Evolutionary conservation across 768 basidiomycete species (phyloP), one percentile per base, ranked within the genome.

Genomic region (Hygrocybe coccinea): DNA sequence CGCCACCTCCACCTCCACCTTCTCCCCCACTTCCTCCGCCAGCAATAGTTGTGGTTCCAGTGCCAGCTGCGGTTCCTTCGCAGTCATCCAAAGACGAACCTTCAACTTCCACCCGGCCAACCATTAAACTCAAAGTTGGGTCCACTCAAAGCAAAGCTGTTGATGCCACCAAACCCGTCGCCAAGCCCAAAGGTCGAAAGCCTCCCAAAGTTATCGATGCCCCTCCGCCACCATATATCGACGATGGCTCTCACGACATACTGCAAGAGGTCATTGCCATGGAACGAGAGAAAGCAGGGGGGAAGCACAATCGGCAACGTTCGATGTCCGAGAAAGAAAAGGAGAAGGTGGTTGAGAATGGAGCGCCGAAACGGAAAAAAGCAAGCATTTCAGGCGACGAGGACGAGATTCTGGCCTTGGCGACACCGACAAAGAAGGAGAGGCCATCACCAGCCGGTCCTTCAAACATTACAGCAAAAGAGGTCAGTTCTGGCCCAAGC

Each of bases 231-330:
- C 79, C 85, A 2, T 86, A 86, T 64, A 78, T 85, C 43, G 87
- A 90, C 60, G 88, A 90, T 68, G 88, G 86, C n/a, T 87, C 85
- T 25, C 83, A 87, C 60, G 89, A 91, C 62, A 76, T 91, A 38
- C 71, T 89, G 2, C 86, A 89, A 65, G 89, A 91, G 66, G 87
- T 91, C 17, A 79, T 90, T 52, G 89, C 89, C 7, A 86, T 90
- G 38, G 89, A 91, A 65, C 75, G 80, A 52, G 82, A 85, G 68
- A 80, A 84, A 67, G 75, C 76, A 52, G 80, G 84, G 46, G 56
- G 58, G 21, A 54, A 46, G 22, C 3, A 29, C 29, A 29, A 29
- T 8, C 78, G 78, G 25, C 75, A 76, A 24, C 76, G 79, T 35
- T 71, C 71, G 47, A 62, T 69, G 6, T 64, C 64, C n/a, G 79